These are phyloP conservation scores for Colletotrichum sp. DNA, from an alignment of 2,329 filamentous ascomycete species.

Conservation along the genomic window DNA sequence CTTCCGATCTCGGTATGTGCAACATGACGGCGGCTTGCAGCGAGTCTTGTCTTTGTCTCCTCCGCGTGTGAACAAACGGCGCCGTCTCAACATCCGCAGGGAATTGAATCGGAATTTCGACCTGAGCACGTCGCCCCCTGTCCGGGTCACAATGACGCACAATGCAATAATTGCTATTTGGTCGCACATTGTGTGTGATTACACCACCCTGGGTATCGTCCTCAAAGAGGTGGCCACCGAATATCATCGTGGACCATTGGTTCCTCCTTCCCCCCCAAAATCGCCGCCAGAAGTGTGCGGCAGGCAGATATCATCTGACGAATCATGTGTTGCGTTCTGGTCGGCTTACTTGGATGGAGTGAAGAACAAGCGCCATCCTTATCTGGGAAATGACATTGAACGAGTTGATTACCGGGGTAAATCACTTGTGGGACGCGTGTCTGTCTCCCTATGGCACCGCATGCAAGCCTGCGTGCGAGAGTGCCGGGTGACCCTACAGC, in stretches of 20 bases:
- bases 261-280: background rate
- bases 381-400: background rate
- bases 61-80: background rate
- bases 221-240: constrained; percentile 27
- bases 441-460: background rate
- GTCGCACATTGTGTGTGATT: constrained; percentile 38
- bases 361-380: background rate
- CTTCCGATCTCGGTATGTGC: constrained; percentile 7
- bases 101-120: constrained; percentile 29
- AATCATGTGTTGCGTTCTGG: background rate
- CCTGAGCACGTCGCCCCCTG: constrained; percentile 23
- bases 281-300: background rate
- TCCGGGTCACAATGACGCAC: constrained; percentile 30
- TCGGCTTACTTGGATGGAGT: background rate
- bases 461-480: background rate
- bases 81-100: constrained; percentile 5
- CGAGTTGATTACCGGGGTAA: background rate
- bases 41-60: background rate
- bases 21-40: background rate
- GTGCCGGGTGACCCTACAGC: background rate
- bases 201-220: constrained; percentile 31
- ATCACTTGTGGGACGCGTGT: background rate
- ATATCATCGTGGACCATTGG: constrained; percentile 20
- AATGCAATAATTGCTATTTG: constrained; percentile 26
- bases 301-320: background rate